A percentile compares a stretch with the other conserved stretches of the same genome.
These are phyloP conservation scores for Russula compacta DNA, from an alignment of 768 basidiomycete species.

Conservation along the genomic window DNA sequence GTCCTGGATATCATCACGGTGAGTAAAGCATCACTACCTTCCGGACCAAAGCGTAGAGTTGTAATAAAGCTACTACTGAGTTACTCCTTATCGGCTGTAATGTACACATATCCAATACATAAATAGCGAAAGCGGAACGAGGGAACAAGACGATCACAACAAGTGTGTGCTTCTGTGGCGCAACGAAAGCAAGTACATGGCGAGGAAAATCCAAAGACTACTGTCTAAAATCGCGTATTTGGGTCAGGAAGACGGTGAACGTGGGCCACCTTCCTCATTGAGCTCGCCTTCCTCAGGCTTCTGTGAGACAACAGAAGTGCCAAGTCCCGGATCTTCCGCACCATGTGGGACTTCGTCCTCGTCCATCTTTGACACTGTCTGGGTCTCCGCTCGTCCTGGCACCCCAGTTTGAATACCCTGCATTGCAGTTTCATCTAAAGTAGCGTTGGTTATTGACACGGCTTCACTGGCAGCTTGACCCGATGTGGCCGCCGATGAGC, in stretches of 20 bases:
- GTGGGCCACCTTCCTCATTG: conserved; percentile 11
- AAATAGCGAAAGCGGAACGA: background rate
- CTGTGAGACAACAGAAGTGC: background rate
- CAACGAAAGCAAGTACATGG: background rate
- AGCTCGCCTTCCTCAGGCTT: conserved; percentile 10
- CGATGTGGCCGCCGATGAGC: background rate
- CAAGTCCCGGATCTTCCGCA: background rate
- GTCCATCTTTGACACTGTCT: background rate
- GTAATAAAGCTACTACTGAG: background rate
- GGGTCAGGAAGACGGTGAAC: conserved; percentile 4
- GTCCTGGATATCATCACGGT: background rate
- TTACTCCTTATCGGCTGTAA: background rate
- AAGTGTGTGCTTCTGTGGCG: background rate
- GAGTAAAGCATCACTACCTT: too few species aligned
- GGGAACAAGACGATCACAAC: background rate
- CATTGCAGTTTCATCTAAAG: background rate
- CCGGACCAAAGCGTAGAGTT: background rate
- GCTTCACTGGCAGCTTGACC: conserved; percentile 9
- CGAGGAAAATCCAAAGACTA: background rate
- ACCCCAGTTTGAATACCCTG: background rate
- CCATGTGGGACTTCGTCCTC: background rate
- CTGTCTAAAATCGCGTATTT: background rate
- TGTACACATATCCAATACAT: conserved; percentile 15
- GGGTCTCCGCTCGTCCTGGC: background rate
- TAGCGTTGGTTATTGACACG: background rate